Base-by-base conservation (phyloP, 78 protist genomes). In the Chrysochromulina parva region DNA sequence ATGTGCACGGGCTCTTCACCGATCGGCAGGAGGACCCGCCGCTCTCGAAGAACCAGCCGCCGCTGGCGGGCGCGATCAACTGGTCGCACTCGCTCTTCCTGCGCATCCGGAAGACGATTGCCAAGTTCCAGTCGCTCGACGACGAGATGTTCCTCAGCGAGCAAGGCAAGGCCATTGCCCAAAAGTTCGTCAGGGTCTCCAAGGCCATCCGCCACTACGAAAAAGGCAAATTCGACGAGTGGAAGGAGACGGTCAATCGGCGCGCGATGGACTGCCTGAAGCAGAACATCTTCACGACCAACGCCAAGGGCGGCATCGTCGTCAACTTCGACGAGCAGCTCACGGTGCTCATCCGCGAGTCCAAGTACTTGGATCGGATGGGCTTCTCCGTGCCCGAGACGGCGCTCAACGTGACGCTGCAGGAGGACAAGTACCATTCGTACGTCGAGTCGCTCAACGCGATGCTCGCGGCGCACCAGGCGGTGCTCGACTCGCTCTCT, bases 351-450 rank as follows among this genome's bases (percentile, higher is more conserved):
- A 95, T 98, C 52, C 90, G 90, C 16, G 99, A 98, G 94, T 58
- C 97, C 71, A 96, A 95, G 89, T 92, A 94, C 93, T 90, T 97
- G 26, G 96, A 96, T 87, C 80, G 93, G 7, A 76, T 95, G 53
- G 97, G 96, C 20, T 88, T 88, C 59, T 47, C 71, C 7, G 89
- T 96, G 24, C 97, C 96, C n/a, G 96, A 93, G 59, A 87, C 66
- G 20, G 98, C 97, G 5, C 85, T 96, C 76, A 94, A 96, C 52
- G 94, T 96, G 48, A 85, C 96, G 19, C 96, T 96, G 76, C 99
- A 96, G 80, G 97, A 96, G 65, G 94, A 95, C 59, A 95, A 95
- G 90, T 96, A 94, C 92, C 59, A 78, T 50, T 0, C 20, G 16
- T 80, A 52, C 55, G 92, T 92, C 62, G 95, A 96, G 54, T 20